Conservation (phyloP, 257 asterid genomes). For the Solanum sejunctum region DNA sequence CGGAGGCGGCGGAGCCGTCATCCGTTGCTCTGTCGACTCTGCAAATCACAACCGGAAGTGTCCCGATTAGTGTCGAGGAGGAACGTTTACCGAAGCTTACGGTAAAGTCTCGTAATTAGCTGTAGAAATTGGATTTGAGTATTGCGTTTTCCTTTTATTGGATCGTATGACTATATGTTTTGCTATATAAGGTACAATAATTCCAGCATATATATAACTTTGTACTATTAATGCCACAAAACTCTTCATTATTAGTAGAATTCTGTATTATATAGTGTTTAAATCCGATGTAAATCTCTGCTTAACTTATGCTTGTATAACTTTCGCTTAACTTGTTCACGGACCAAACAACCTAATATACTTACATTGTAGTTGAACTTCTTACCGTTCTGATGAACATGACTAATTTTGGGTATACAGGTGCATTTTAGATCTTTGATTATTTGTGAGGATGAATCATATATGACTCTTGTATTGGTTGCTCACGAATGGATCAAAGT, state of each 20-base stretch:
- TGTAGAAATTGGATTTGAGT: background rate
- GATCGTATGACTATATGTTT: background rate
- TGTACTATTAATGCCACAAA: background rate
- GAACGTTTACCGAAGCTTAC: conserved; percentile 15
- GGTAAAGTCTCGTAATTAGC: conserved; percentile 4
- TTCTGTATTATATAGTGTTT: background rate
- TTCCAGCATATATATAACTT: background rate
- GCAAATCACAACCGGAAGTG: background rate
- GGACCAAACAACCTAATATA: background rate
- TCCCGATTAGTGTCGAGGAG: background rate
- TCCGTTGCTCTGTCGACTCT: conserved; percentile 2
- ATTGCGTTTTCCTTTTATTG: background rate
- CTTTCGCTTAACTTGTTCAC: background rate
- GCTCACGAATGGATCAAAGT: background rate
- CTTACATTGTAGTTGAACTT: background rate
- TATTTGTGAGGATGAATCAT: background rate
- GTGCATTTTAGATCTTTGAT: background rate
- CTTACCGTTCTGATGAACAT: background rate
- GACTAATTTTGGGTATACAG: background rate
- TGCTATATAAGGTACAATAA: background rate
- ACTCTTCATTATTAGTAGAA: background rate
- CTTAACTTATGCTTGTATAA: background rate
- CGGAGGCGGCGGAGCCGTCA: conserved; percentile 14
- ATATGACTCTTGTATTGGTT: background rate
- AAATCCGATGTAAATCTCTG: background rate